A percentile compares a stretch with the other conserved stretches of the same genome.
Conservation (phyloP, 768 basidiomycete species). For the Gloeophyllum trabeum region DNA sequence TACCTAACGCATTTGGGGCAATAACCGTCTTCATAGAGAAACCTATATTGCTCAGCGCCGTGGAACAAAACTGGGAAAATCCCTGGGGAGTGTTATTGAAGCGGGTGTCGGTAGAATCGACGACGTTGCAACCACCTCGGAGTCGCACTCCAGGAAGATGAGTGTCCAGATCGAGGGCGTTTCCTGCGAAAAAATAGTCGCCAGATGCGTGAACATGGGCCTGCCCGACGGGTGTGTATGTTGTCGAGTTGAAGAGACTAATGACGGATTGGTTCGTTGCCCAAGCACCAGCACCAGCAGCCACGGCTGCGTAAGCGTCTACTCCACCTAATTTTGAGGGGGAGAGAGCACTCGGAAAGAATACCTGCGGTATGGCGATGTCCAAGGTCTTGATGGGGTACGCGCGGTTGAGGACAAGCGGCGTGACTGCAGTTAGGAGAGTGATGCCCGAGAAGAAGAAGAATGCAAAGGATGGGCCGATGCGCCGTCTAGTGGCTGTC, state of each 20-base stretch:
- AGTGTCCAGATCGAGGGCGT: conserved; percentile 4
- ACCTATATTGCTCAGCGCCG: conserved; percentile 4
- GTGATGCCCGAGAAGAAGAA: conserved; percentile 8
- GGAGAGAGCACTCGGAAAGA: conserved; percentile 6
- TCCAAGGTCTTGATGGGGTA: conserved; percentile 9
- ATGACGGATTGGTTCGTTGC: conserved; percentile 6
- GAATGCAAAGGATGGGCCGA: conserved; percentile 7
- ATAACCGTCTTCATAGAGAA: background rate
- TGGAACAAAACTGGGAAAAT: conserved; percentile 1
- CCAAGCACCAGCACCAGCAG: conserved; percentile 9
- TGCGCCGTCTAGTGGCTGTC: no score
- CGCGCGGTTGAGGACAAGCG: conserved; percentile 9
- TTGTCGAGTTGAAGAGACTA: conserved; percentile 8
- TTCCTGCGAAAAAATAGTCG: conserved; percentile 10
- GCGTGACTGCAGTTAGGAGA: conserved; percentile 11
- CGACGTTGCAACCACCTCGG: conserved; percentile 6
- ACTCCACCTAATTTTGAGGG: conserved; percentile 3
- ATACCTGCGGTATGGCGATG: conserved; percentile 2
- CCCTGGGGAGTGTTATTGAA: conserved; percentile 1
- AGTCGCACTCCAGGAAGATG: conserved; percentile 11
- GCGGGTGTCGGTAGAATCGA: conserved; percentile 1
- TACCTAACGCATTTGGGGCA: background rate
- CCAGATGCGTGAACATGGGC: conserved; percentile 1
- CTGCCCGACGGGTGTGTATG: conserved; percentile 5
- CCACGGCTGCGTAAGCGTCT: conserved; percentile 10